Conservation (phyloP, 2,329 filamentous ascomycete genomes). For the Aspergillus sp. region DNA sequence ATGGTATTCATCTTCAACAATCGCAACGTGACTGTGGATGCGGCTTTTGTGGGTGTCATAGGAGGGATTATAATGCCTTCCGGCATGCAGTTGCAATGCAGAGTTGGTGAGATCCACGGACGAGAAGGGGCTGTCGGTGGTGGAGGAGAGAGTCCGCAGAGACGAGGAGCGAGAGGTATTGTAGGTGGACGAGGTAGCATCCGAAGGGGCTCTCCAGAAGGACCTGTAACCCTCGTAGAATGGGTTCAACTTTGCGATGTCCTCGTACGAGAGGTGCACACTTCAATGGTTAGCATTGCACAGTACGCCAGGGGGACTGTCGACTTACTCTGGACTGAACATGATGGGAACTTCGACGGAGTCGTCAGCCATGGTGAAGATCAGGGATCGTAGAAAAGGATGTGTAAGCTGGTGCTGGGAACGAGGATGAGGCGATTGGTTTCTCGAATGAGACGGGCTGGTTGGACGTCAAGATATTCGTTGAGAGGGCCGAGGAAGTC, state of each 20-base stretch:
- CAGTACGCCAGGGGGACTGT: neutral
- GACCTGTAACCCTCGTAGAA: constrained; percentile 23
- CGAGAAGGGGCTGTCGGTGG: constrained; percentile 7
- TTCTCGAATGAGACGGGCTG: neutral
- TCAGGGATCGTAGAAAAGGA: neutral
- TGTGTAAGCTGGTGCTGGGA: neutral
- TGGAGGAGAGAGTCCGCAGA: constrained; percentile 11
- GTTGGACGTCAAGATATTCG: neutral
- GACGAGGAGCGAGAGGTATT: constrained; percentile 19
- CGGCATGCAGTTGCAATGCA: constrained; percentile 9
- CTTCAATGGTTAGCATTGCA: constrained; percentile 10
- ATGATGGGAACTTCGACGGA: constrained; percentile 29
- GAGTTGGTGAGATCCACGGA: constrained; percentile 11
- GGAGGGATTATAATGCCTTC: constrained; percentile 12
- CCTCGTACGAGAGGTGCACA: constrained; percentile 24
- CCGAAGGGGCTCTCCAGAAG: constrained; percentile 19
- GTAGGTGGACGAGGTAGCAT: constrained; percentile 9
- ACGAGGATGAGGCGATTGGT: neutral
- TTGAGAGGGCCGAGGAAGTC: neutral
- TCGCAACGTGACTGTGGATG: constrained; percentile 13
- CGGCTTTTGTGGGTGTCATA: constrained; percentile 9
- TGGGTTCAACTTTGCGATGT: constrained; percentile 27
- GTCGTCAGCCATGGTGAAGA: constrained; percentile 10
- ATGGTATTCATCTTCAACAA: constrained; percentile 9
- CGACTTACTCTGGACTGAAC: constrained; percentile 26